Base-by-base conservation (phyloP, 352 stramenopile genomes). In the Aphanomyces stellatus region DNA sequence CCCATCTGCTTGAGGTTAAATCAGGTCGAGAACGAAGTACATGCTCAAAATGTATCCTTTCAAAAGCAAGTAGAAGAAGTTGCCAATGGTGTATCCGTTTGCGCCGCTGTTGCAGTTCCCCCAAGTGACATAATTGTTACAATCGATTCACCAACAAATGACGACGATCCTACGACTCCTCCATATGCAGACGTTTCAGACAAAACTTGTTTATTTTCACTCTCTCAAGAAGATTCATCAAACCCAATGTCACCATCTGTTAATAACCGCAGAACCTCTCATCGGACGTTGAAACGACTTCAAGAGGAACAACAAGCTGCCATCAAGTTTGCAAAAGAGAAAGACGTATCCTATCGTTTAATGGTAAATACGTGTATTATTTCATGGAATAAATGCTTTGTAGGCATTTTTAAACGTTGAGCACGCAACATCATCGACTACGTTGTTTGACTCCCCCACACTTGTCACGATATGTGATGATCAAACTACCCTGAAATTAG, bases 141-240 rank as follows among this genome's bases (percentile, higher is more conserved):
- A 11, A 11, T 2, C 37, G n/a, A 46, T 46, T 46, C 37, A 19
- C n/a, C n/a, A 46, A 19, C 37, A 46, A 19, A 46, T n/a, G 61
- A 46, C 37, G 11, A 46, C 37, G 13, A 19, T 46, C 37, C 13
- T 46, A 46, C 37, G n/a, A 19, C 37, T 46, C n/a, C 13, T n/a
- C n/a, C 37, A 46, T n/a, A n/a, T n/a, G n/a, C n/a, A n/a, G n/a
- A n/a, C n/a, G n/a, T n/a, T 60, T 8, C 31, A 62, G 17, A 49
- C 13, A 28, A 64, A 19, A 53, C 42, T n/a, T 8, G 35, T 5
- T 46, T 11, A 46, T 46, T 11, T 2, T 46, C 11, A 33, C 1
- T 22, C 37, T 25, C 19, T 19, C 24, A 28, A 53, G 19, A 49
- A 8, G 11, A n/a, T 15, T 25, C 24, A 73, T 88, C 55, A 72